Evolutionary conservation across 768 basidiomycete genomes (phyloP), one percentile per base, ranked within the genome.

Genomic region (Mrakia blollopis): DNA sequence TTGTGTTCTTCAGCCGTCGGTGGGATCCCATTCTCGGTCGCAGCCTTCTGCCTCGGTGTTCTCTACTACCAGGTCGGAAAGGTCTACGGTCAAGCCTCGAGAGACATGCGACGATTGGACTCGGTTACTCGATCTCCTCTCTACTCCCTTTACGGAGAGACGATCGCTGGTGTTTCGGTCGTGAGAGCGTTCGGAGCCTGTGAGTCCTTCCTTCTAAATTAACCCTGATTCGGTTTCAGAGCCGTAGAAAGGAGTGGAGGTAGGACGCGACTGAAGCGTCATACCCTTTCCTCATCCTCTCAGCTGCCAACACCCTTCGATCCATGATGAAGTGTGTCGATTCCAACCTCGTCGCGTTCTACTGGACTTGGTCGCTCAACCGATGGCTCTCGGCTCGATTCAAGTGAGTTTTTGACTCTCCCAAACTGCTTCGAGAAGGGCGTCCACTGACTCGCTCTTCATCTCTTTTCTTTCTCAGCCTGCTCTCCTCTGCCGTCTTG

Each of bases 21-120:
- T 23, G 94, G 94, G 0, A 80, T 87, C 57, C 89, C 89, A 1
- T 96, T 94, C 82, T 80, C 93, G 30, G 69, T 90, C 47, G 89
- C 89, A 3, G 87, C 87, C 0, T 32, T 87, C 70, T 35, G 88
- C 16, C 83, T 93, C 44, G 88, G 89, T 0, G 80, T 83, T 3
- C 67, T 75, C 28, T 94, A 94, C 81, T 93, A 87, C 81, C 90
- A 89, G 80, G 84, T 84, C 35, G 84, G 83, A 6, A 83, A 85
- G 80, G 83, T 87, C n/a, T 93, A 92, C 78, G 90, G 91, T 54
- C 94, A 94, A 83, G 92, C 92, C 0, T 92, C 92, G 21, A 87
- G 94, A 75, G 92, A 93, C 82, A 90, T 93, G 90, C 87, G 92
- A 78, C 87, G 92, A 14, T 52, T 81, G 32, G 76, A 78, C 62